These are phyloP conservation scores for Pythium plurisporium DNA, from an alignment of 352 stramenopile genomes.

Conservation along the genomic window DNA sequence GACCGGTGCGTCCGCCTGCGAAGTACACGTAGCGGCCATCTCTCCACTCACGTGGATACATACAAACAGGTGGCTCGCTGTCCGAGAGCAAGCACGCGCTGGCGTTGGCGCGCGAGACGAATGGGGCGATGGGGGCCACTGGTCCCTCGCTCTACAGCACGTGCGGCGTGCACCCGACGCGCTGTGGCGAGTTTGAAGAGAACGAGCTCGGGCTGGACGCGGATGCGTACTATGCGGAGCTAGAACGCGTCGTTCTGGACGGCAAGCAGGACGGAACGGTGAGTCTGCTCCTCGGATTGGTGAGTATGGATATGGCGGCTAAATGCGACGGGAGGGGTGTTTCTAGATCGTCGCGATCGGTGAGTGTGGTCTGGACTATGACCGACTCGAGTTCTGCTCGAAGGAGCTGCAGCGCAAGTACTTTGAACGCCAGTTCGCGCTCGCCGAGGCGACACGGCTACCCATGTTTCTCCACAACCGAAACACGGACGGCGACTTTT, in stretches of 20 bases:
- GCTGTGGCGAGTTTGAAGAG: slow-evolving; percentile 83
- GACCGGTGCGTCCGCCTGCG: slow-evolving; percentile 43
- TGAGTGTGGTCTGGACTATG: slow-evolving; percentile 97
- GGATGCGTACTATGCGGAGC: slow-evolving; percentile 55
- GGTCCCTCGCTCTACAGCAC: slow-evolving; percentile 46
- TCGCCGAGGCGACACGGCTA: slow-evolving; percentile 75
- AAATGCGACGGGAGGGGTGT: background rate
- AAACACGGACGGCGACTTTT: slow-evolving; percentile 92
- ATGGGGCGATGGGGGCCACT: background rate
- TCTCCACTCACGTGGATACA: background rate
- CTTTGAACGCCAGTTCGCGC: slow-evolving; percentile 92
- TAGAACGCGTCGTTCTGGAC: slow-evolving; percentile 53
- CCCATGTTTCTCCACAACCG: slow-evolving; percentile 97
- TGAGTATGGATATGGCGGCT: background rate
- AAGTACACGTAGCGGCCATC: background rate
- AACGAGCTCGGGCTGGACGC: slow-evolving; percentile 44
- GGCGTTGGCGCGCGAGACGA: slow-evolving; percentile 20
- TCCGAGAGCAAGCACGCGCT: slow-evolving; percentile 30
- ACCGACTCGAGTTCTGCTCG: slow-evolving; percentile 93
- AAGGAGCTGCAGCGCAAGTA: slow-evolving; percentile 89
- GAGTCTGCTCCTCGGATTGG: background rate
- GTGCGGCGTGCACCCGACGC: slow-evolving; percentile 81
- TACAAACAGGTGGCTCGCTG: slow-evolving; percentile 21
- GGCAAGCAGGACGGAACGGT: slow-evolving; percentile 46
- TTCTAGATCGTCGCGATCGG: slow-evolving; percentile 90